Evolutionary conservation across 1,284 basidiomycete species (phyloP).

Genomic region (Pseudozyma sp.): DNA sequence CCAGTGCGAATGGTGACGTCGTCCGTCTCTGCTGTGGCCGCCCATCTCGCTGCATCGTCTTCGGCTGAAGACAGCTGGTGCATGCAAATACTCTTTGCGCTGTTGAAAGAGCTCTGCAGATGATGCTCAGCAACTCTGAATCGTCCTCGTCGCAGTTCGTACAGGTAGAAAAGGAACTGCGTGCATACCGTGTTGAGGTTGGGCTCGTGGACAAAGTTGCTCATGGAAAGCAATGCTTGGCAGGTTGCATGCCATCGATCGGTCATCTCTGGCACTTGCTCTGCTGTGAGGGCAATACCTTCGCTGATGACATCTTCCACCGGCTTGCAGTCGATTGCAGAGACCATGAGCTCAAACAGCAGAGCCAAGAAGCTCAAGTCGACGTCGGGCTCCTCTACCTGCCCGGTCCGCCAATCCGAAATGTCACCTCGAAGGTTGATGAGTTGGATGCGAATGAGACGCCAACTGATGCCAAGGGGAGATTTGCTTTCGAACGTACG

Average conservation of each 20-base stretch:
- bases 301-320: constrained; percentile 56
- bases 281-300: constrained; percentile 48
- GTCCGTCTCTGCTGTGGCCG: constrained; percentile 23
- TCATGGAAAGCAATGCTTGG: constrained; percentile 53
- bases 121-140: constrained; percentile 18
- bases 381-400: constrained; percentile 52
- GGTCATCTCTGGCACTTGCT: constrained; percentile 52
- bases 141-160: constrained; percentile 39
- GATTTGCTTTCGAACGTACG: constrained; percentile 55
- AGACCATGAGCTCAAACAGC: constrained; percentile 55
- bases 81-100: constrained; percentile 36
- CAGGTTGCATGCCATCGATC: constrained; percentile 57
- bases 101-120: constrained; percentile 35
- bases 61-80: constrained; percentile 48
- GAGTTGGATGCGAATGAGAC: constrained; percentile 57
- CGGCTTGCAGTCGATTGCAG: constrained; percentile 54
- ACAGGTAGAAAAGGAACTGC: constrained; percentile 45
- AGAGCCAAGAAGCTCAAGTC: constrained; percentile 59
- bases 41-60: constrained; percentile 47
- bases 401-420: constrained; percentile 58
- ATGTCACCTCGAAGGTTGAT: constrained; percentile 59
- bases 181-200: constrained; percentile 59
- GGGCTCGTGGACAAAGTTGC: constrained; percentile 52
- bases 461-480: constrained; percentile 59
- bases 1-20: constrained; percentile 46